These are phyloP conservation scores for Xylaria sp. DNA, from an alignment of 495 filamentous ascomycete species.

Conservation along the genomic window DNA sequence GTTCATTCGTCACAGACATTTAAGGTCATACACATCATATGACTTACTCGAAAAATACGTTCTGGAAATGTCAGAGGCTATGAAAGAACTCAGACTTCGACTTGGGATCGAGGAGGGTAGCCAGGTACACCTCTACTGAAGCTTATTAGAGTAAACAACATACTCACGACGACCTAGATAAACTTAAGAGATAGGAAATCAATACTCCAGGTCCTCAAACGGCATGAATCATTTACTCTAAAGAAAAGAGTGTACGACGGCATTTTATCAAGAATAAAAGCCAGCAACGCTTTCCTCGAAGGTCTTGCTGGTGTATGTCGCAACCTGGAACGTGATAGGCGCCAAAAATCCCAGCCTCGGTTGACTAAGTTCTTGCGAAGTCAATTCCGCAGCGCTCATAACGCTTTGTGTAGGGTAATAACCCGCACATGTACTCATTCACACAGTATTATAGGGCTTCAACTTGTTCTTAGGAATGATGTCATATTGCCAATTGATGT, in stretches of 20 bases:
- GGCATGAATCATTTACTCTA: background rate
- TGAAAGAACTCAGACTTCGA: background rate
- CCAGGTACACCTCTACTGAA: background rate
- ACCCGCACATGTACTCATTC: background rate
- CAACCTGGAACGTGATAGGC: background rate
- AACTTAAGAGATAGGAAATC: background rate
- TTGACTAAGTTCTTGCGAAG: background rate
- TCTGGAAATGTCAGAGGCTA: background rate
- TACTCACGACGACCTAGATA: background rate
- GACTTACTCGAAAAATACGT: background rate
- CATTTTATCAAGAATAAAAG: background rate
- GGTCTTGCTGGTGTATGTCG: background rate
- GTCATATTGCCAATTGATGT: background rate
- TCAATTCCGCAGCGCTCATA: background rate
- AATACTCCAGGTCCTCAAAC: background rate
- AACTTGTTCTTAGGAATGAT: background rate
- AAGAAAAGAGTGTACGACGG: background rate
- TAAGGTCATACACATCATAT: background rate
- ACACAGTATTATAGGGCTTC: background rate
- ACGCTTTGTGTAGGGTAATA: background rate
- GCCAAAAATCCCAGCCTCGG: background rate
- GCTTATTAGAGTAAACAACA: background rate
- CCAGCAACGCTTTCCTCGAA: background rate
- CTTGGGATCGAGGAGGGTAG: constrained; percentile 4
- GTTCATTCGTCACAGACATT: background rate